Conservation (phyloP, 805 yeast genomes). For the Ascoidea asiatica region DNA sequence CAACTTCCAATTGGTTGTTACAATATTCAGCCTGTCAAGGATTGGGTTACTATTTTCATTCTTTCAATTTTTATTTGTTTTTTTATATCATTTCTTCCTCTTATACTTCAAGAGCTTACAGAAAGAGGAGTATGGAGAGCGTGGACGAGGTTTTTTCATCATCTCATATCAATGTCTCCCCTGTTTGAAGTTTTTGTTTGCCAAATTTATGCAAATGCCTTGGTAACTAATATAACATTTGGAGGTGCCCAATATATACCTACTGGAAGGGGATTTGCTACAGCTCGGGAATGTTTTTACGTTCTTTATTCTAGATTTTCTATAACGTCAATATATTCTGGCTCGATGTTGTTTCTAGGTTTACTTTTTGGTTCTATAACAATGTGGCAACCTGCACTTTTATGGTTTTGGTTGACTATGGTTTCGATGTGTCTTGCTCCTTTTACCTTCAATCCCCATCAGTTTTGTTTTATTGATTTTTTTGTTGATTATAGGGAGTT, state of each 20-base stretch:
- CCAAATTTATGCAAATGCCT: conserved; percentile 59
- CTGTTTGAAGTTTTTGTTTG: conserved; percentile 72
- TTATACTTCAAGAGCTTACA: conserved; percentile 62
- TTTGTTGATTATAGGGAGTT: conserved; percentile 43
- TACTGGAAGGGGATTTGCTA: conserved; percentile 76
- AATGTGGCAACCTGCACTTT: conserved; percentile 45
- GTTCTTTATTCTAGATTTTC: conserved; percentile 57
- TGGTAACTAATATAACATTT: conserved; percentile 51
- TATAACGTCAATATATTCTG: conserved; percentile 52
- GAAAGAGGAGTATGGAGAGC: conserved; percentile 68
- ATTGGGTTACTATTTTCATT: conserved; percentile 64
- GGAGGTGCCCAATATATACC: conserved; percentile 80
- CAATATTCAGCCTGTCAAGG: conserved; percentile 51
- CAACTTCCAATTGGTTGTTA: conserved; percentile 58
- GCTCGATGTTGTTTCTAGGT: conserved; percentile 35
- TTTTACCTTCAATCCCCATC: conserved; percentile 52
- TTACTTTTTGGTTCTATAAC: conserved; percentile 43
- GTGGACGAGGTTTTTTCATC: conserved; percentile 45
- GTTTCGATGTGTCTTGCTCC: conserved; percentile 44
- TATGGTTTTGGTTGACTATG: conserved; percentile 54
- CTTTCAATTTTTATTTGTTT: conserved; percentile 65
- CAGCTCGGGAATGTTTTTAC: conserved; percentile 55
- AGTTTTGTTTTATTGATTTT: conserved; percentile 49
- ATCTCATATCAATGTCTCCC: conserved; percentile 60
- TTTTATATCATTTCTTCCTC: conserved; percentile 60